Evolutionary conservation across 495 filamentous ascomycete genomes (phyloP).

Genomic region (Tuber microsphaerosporum): DNA sequence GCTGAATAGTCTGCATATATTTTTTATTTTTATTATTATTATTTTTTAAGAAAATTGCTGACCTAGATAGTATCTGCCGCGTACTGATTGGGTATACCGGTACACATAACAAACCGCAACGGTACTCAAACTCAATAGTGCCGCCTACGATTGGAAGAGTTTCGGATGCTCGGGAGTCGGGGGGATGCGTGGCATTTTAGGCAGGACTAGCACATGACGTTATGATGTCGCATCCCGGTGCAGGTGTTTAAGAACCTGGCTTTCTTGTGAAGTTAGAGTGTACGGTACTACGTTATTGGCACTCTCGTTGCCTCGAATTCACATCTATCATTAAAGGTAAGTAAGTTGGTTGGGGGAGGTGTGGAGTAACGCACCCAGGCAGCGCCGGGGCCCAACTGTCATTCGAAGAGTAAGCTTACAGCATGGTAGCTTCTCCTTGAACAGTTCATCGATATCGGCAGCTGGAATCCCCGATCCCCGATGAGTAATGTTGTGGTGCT

Average conservation of each 20-base stretch:
- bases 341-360: neutral
- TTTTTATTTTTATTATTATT: neutral
- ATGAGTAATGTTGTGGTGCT: neutral
- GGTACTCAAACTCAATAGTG: neutral
- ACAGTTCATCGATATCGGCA: neutral
- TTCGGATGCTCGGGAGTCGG: neutral
- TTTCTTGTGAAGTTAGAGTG: neutral
- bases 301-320: neutral
- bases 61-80: neutral
- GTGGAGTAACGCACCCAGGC: neutral
- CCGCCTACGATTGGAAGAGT: neutral
- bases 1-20: neutral
- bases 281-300: neutral
- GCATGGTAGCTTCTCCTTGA: neutral
- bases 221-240: neutral
- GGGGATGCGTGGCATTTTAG: constrained; percentile 4
- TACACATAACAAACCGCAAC: neutral
- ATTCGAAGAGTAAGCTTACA: neutral
- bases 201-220: neutral
- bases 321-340: neutral
- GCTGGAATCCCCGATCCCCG: neutral
- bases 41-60: neutral
- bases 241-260: neutral
- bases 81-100: neutral
- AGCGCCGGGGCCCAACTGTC: neutral